A percentile compares a stretch with the other conserved stretches of the same genome.
These are phyloP conservation scores for Candida succiphila DNA, from an alignment of 805 yeast genomes.

Conservation along the genomic window DNA sequence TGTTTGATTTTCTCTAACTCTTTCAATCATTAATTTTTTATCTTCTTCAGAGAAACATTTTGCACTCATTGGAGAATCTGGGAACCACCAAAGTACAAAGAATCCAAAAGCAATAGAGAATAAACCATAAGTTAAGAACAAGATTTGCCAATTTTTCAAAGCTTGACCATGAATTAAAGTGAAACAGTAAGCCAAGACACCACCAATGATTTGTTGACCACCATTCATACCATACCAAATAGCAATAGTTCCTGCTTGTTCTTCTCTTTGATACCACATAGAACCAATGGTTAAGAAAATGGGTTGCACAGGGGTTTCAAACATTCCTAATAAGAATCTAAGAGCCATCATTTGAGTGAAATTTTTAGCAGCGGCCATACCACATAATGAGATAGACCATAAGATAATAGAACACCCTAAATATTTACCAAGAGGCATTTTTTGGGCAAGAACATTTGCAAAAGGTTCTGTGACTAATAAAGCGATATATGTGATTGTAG, in stretches of 20 bases:
- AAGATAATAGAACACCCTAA: slow-evolving; percentile 25
- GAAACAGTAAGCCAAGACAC: slow-evolving; percentile 17
- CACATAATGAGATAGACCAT: slow-evolving; percentile 43
- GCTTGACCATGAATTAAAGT: slow-evolving; percentile 12
- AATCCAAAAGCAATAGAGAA: slow-evolving; percentile 20
- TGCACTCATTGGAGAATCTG: slow-evolving; percentile 19
- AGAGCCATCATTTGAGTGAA: slow-evolving; percentile 33
- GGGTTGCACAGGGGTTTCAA: slow-evolving; percentile 22
- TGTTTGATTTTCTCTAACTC: slow-evolving; percentile 18
- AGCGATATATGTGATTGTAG: slow-evolving; percentile 52
- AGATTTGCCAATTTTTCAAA: slow-evolving; percentile 17
- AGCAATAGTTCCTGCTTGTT: slow-evolving; percentile 13
- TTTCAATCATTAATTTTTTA: slow-evolving; percentile 18
- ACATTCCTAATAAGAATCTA: slow-evolving; percentile 38
- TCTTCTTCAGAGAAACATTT: slow-evolving; percentile 23
- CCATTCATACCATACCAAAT: slow-evolving; percentile 16
- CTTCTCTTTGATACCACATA: slow-evolving; percentile 17
- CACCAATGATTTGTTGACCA: slow-evolving; percentile 14
- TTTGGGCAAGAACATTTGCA: slow-evolving; percentile 25
- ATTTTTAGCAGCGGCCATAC: slow-evolving; percentile 33
- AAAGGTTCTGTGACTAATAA: slow-evolving; percentile 30
- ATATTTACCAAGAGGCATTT: slow-evolving; percentile 25
- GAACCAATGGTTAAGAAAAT: slow-evolving; percentile 3
- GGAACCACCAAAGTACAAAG: slow-evolving; percentile 14
- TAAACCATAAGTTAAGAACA: slow-evolving; percentile 20